phyloP scores from a whole-genome alignment of 768 basidiomycete species.

The Kondoa subrosea region DNA sequence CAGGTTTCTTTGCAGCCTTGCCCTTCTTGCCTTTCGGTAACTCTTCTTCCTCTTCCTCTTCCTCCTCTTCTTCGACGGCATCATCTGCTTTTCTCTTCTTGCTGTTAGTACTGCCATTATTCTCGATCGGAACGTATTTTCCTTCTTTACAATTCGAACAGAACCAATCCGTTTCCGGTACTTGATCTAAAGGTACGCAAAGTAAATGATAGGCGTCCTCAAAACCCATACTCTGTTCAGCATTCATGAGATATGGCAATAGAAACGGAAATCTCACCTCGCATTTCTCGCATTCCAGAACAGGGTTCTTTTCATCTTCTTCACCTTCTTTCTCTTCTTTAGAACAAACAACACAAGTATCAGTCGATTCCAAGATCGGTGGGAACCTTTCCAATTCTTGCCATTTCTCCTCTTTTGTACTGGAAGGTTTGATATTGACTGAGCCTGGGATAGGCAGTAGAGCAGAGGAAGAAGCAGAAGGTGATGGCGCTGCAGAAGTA shows the following conservation, averaged over 20 bases:
- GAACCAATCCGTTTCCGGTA: slow-evolving; percentile 22
- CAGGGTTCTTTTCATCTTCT: slow-evolving; percentile 44
- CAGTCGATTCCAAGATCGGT: slow-evolving; percentile 48
- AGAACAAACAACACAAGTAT: slow-evolving; percentile 53
- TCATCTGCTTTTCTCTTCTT: slow-evolving; percentile 17
- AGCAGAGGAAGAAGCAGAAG: background rate
- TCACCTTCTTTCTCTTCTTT: slow-evolving; percentile 49
- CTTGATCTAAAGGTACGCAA: background rate
- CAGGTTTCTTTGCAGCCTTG: background rate
- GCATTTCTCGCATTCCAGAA: slow-evolving; percentile 90
- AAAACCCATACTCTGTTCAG: slow-evolving; percentile 64
- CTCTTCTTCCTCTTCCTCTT: background rate
- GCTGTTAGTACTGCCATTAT: no score
- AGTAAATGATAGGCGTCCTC: slow-evolving; percentile 38
- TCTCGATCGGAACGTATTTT: no score
- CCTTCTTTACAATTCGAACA: slow-evolving; percentile 14
- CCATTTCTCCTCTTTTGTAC: slow-evolving; percentile 42
- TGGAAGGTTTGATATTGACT: background rate
- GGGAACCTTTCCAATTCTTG: slow-evolving; percentile 70
- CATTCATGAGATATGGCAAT: slow-evolving; percentile 64
- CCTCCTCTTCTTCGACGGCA: background rate
- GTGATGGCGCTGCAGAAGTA: no score
- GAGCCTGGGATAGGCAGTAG: background rate
- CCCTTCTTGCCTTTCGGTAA: slow-evolving; percentile 1
- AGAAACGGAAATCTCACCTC: slow-evolving; percentile 72